These are phyloP conservation scores for Aspergillus ochraceus DNA, from an alignment of 2,329 filamentous ascomycete genomes.

Conservation along the genomic window DNA sequence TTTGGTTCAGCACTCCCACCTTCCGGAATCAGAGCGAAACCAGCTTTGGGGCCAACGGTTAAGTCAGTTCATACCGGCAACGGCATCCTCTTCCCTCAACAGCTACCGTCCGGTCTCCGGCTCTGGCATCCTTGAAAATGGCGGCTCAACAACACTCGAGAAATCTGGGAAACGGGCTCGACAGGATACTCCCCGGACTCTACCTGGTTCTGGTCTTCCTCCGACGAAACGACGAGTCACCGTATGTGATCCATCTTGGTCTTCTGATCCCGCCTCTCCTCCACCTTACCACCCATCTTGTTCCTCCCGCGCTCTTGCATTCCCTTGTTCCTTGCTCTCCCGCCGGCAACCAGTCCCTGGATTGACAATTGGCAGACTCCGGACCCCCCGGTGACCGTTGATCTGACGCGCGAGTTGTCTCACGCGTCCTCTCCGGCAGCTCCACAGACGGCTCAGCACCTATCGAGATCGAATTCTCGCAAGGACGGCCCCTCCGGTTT, in stretches of 20 bases:
- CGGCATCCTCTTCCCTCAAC: conserved; percentile 18
- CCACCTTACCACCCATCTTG: conserved; percentile 25
- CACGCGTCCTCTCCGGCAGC: conserved; percentile 30
- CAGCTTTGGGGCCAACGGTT: conserved; percentile 42
- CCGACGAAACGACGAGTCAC: conserved; percentile 47
- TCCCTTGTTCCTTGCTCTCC: conserved; percentile 21
- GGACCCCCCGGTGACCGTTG: conserved; percentile 34
- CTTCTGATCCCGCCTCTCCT: conserved; percentile 35
- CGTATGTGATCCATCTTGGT: conserved; percentile 46
- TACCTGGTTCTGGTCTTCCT: conserved; percentile 40
- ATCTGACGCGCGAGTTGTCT: conserved; percentile 33
- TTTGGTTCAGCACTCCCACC: conserved; percentile 42
- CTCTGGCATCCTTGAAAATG: conserved; percentile 19
- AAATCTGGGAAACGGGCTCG: conserved; percentile 44
- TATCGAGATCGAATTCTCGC: conserved; percentile 29
- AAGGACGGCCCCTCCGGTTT: conserved; percentile 23
- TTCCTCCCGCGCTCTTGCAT: conserved; percentile 23
- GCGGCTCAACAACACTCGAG: conserved; percentile 25
- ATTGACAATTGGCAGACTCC: conserved; percentile 46
- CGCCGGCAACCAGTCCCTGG: conserved; percentile 32
- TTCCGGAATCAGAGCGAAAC: conserved; percentile 42
- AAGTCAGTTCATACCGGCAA: conserved; percentile 38
- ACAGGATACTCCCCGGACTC: conserved; percentile 42
- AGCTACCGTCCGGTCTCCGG: conserved; percentile 22
- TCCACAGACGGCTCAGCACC: conserved; percentile 23